Evolutionary conservation across 1,139 yeast species (phyloP), one percentile per base, ranked within the genome.

Genomic region (Geotrichum restrictum): DNA sequence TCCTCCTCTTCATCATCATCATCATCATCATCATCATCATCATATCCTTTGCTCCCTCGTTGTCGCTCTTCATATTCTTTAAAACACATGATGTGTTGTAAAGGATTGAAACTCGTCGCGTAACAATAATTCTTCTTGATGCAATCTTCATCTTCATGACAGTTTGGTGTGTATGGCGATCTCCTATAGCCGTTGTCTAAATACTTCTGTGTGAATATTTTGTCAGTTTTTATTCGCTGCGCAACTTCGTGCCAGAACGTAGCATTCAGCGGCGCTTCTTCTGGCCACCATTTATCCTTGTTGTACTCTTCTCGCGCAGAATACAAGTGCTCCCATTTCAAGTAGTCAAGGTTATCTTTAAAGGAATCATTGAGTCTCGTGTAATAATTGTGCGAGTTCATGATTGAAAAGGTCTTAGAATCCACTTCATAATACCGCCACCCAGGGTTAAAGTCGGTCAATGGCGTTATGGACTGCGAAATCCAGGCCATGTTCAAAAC

Each of bases 371-470:
- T 56, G 29, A 63, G 55, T n/a, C 48, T 50, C 11, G 63, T 54
- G 67, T 74, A 82, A 67, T 74, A 82, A 62, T 82, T 82, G 69
- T 68, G 74, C 3, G 83, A 74, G 61, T 84, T 80, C 74, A 82
- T 73, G 55, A 84, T 73, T 56, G 78, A 78, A 71, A 82, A 83
- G 3, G 87, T 77, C 59, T 78, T 71, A 22, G 78, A 71, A 64
- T 84, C 88, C 44, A 84, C 85, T 61, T 80, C 81, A 62, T 84
- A 84, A 68, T 82, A 83, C 65, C 86, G 76, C 85, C 87, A 84
- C 27, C 83, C 76, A 14, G 89, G 89, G 64, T 84, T 84, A 59
- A 73, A 73, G 58, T 80, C 72, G 8, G 73, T 68, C 59, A 75
- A 72, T 8, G 89, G 88, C 13, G 89, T 82, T 40, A 84, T 76